A percentile compares a stretch with the other conserved stretches of the same genome.
Evolutionary conservation across 2,329 filamentous ascomycete genomes (phyloP).

Genomic region (Fusarium compactum): DNA sequence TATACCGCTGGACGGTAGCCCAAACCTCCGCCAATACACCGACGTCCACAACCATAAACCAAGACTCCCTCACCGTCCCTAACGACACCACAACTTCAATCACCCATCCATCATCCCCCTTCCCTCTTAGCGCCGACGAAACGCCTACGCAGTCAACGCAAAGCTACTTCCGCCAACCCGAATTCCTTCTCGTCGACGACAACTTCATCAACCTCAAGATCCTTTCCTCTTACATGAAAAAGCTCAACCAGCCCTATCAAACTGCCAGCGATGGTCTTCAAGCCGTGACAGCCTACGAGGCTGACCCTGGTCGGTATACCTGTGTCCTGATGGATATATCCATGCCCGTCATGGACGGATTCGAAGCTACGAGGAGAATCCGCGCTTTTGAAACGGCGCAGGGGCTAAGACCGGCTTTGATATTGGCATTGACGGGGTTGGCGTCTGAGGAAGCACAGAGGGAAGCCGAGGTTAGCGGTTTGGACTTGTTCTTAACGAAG

Average conservation of each 20-base stretch:
- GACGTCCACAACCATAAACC: not conserved
- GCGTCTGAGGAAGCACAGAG: conserved; percentile 63
- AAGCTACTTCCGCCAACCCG: conserved; percentile 1
- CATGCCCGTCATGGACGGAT: conserved; percentile 69
- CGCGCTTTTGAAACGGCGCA: conserved; percentile 61
- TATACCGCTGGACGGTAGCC: conserved; percentile 45
- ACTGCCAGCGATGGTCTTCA: conserved; percentile 53
- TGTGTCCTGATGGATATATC: conserved; percentile 63
- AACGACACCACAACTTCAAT: not conserved
- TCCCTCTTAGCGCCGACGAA: conserved; percentile 19
- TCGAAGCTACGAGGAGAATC: conserved; percentile 64
- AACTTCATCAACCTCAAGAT: conserved; percentile 56
- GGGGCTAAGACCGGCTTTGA: conserved; percentile 55
- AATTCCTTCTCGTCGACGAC: conserved; percentile 57
- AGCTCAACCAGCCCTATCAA: conserved; percentile 48
- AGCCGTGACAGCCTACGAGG: conserved; percentile 49
- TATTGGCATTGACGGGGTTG: conserved; percentile 66
- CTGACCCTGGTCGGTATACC: conserved; percentile 38
- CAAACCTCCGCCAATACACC: conserved; percentile 9
- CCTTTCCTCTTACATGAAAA: conserved; percentile 52
- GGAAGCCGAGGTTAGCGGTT: conserved; percentile 65
- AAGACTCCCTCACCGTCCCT: not conserved
- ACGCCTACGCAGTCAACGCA: conserved; percentile 9
- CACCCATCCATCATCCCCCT: conserved; percentile 5
- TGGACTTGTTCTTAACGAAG: conserved; percentile 68